Conservation (phyloP, 805 yeast genomes). For the Saccharomycopsis sp. region DNA sequence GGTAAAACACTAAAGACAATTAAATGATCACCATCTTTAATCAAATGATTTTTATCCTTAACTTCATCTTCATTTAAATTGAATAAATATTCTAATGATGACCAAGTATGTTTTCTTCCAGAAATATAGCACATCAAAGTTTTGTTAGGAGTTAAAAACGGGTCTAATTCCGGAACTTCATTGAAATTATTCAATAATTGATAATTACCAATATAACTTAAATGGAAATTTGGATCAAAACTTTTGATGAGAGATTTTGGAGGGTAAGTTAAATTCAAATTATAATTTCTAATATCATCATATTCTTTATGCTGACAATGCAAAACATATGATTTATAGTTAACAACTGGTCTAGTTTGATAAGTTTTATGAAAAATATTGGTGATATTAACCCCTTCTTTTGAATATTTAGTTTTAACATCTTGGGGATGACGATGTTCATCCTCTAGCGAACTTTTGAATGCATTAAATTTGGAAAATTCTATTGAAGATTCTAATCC, state of each 20-base stretch:
- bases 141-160: conserved; percentile 7
- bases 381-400: conserved; percentile 17
- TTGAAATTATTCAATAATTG: neutral
- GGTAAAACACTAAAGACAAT: conserved; percentile 49
- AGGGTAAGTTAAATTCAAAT: conserved; percentile 3
- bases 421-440: neutral
- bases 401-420: conserved; percentile 11
- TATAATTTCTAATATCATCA: conserved; percentile 1
- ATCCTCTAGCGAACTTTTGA: neutral
- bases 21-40: conserved; percentile 57
- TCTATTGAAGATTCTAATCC: conserved; percentile 15
- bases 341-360: conserved; percentile 16
- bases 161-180: conserved; percentile 5
- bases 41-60: conserved; percentile 25
- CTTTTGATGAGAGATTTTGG: conserved; percentile 2
- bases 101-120: conserved; percentile 75
- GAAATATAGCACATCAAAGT: conserved; percentile 52
- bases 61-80: conserved; percentile 20
- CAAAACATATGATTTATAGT: conserved; percentile 14
- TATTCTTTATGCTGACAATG: conserved; percentile 13
- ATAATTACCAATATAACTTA: conserved; percentile 1
- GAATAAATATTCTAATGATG: conserved; percentile 60
- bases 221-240: neutral
- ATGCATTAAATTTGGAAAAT: conserved; percentile 13
- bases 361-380: conserved; percentile 12